Evolutionary conservation across 345 rosid genomes (phyloP), one percentile per base, ranked within the genome.

Genomic region (Turnera subulata): DNA sequence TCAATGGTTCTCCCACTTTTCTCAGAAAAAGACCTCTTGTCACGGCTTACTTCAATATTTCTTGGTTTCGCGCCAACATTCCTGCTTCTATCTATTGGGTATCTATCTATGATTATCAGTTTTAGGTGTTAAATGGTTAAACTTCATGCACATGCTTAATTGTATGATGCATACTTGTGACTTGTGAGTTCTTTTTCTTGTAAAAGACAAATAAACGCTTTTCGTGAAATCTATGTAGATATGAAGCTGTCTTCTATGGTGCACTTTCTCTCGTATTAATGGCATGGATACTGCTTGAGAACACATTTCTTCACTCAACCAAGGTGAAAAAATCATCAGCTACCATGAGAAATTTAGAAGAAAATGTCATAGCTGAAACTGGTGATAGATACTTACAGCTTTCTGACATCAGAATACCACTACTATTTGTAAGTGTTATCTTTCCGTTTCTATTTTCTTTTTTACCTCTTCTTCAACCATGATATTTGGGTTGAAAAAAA

Each of bases 61-160:
- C 95, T 86, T 64, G 96, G 98, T 56, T 88, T 88, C 53, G 95
- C 95, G 11, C 98, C 98, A 14, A 61, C 89, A 9, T 91, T 91
- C 67, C 92, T 91, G 62, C 95, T 91, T 39, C 76, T 91, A 37
- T 91, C 96, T 54, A 91, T 91, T 58, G 98, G 96, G 98, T 88
- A 79, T 62, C 12, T 29, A 29, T 53, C 20, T 21, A 56, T 52
- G 55, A 13, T 53, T 64, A 42, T 51, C 59, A 26, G 17, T 24
- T 45, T 58, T 20, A 7, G 7, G 33, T 64, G 20, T 42, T 46
- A 5, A n/a, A 23, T 46, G 8, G 4, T 49, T 2, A 37, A 39
- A 57, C 15, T 56, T 55, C 22, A 17, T 53, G 48, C 56, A 62
- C 18, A 46, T 19, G 45, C 35, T 26, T 10, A 40, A 50, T 29